Percentiles rank a stretch among this genome's conserved stretches.
Conservation (phyloP, 2,329 filamentous ascomycete species). For the Beauveria rudraprayagi region DNA sequence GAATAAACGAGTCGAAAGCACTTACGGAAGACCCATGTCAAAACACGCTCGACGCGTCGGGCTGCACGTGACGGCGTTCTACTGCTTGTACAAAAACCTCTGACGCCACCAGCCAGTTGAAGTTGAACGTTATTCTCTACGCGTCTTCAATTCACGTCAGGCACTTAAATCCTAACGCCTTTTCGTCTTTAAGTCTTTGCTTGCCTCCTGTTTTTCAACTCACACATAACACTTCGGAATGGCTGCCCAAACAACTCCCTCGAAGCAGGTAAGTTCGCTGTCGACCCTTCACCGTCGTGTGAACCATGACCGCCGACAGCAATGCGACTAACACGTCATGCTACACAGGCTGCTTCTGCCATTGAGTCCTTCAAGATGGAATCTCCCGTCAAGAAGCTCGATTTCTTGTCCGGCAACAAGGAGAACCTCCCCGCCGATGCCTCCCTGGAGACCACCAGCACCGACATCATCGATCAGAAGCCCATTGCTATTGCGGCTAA, state of each 20-base stretch:
- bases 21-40: slow-evolving; percentile 11
- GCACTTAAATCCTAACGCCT: slow-evolving; percentile 15
- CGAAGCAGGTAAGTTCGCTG: slow-evolving; percentile 46
- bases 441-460: slow-evolving; percentile 38
- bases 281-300: neutral
- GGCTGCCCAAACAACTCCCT: slow-evolving; percentile 62
- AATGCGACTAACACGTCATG: slow-evolving; percentile 24
- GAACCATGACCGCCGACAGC: neutral
- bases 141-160: slow-evolving; percentile 20
- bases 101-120: slow-evolving; percentile 20
- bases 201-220: slow-evolving; percentile 7
- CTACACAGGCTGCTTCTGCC: slow-evolving; percentile 67
- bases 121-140: slow-evolving; percentile 16
- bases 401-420: slow-evolving; percentile 68
- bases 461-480: slow-evolving; percentile 51
- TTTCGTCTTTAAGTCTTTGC: slow-evolving; percentile 14
- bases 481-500: slow-evolving; percentile 38
- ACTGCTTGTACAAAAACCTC: slow-evolving; percentile 31
- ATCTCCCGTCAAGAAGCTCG: slow-evolving; percentile 83
- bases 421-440: slow-evolving; percentile 60
- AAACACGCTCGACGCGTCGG: slow-evolving; percentile 28
- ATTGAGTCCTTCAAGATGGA: slow-evolving; percentile 90
- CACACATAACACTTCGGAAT: slow-evolving; percentile 41
- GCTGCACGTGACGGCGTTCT: slow-evolving; percentile 31
- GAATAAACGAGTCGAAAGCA: neutral